Base-by-base conservation (phyloP, 768 basidiomycete species). In the Polyporus arcularius region DNA sequence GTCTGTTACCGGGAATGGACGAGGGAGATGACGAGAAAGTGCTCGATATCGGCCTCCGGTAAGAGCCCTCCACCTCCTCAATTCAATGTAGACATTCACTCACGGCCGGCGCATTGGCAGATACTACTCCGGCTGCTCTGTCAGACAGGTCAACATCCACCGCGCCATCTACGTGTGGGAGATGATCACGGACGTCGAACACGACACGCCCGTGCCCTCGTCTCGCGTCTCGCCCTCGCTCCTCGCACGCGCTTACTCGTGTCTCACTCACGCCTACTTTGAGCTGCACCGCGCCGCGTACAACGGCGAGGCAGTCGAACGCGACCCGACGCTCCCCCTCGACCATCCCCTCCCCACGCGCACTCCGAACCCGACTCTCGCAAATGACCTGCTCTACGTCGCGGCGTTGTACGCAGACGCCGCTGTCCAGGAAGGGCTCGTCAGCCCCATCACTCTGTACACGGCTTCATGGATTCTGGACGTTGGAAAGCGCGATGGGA, bases 11-110 rank as follows among this genome's bases (percentile, higher is more conserved):
- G 9, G 35, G 21, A 3, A 56, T 48, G 11, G 28, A 56, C 16
- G 42, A 12, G 8, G 40, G 59, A 10, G 54, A 60, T 28, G 35
- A 38, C 15, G 47, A 43, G n/a, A 51, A 52, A 26, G 40, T 52
- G 26, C 55, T 61, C 41, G 60, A 61, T 7, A 42, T 57, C 26
- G 60, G 42, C 16, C 31, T 61, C 15, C 49, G 60, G 60, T 61
- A 43, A 18, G 16, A 47, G 49, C 43, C 16, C n/a, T 32, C 14
- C 30, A 16, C 16, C 28, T 12, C 31, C 8, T 16, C 39, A 1
- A 28, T 2, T 12, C 4, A 12, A 42, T 4, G 6, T 14, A 42
- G 41, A 42, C 41, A 42, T 42, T 1, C 41, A 14, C 4, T 14
- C n/a, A 12, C n/a, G 14, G 11, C 7, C 1, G 14, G 16, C 21